Evolutionary conservation across 2,329 filamentous ascomycete species (phyloP).

Genomic region (Zasmidium citrigriseum): DNA sequence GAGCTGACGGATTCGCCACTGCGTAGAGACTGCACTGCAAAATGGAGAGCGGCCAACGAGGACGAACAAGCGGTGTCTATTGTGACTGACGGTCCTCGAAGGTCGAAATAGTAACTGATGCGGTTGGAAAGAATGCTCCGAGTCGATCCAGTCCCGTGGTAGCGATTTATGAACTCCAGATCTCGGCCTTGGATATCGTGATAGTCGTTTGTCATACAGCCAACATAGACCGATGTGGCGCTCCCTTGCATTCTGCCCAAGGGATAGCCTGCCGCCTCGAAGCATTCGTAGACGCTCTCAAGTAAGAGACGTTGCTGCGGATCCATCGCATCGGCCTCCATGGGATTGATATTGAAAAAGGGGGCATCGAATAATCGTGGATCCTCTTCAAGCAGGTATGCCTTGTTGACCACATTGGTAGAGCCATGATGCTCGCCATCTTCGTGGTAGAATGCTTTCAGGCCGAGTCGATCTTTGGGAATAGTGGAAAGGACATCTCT

Average conservation of each 20-base stretch:
- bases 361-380: slow-evolving; percentile 37
- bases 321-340: slow-evolving; percentile 45
- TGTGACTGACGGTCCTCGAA: slow-evolving; percentile 36
- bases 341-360: slow-evolving; percentile 45
- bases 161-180: slow-evolving; percentile 16
- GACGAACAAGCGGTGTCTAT: slow-evolving; percentile 52
- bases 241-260: slow-evolving; percentile 11
- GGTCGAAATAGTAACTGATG: slow-evolving; percentile 38
- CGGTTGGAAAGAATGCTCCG: slow-evolving; percentile 43
- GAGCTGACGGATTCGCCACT: slow-evolving; percentile 25
- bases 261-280: slow-evolving; percentile 17
- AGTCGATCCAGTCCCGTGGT: slow-evolving; percentile 31
- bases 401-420: too few species aligned
- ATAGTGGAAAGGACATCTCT: slow-evolving; percentile 18
- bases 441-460: slow-evolving; percentile 18
- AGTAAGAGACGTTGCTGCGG: slow-evolving; percentile 44
- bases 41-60: slow-evolving; percentile 39
- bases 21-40: slow-evolving; percentile 33
- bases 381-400: slow-evolving; percentile 33
- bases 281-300: slow-evolving; percentile 45
- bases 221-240: slow-evolving; percentile 22
- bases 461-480: slow-evolving; percentile 28
- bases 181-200: slow-evolving; percentile 12
- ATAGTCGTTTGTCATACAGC: slow-evolving; percentile 23
- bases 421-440: slow-evolving; percentile 10